Evolutionary conservation across 768 basidiomycete genomes (phyloP), one percentile per base, ranked within the genome.

Genomic region (Podaxis sp.): DNA sequence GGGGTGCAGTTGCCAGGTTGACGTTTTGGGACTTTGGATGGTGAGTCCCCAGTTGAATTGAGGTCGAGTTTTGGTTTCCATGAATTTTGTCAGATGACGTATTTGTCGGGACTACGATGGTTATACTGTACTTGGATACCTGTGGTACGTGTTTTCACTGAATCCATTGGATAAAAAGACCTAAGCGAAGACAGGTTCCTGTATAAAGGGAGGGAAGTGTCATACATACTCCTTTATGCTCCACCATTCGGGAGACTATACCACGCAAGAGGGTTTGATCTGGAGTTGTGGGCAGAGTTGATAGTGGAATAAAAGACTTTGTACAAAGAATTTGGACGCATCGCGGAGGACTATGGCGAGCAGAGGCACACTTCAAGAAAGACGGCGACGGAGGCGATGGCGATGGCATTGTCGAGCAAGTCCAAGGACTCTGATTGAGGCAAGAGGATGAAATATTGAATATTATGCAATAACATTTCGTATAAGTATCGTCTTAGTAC

Each of bases 201-300:
- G 0, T 84, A 85, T 69, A 82, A 84, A 72, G 84, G 83, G 2
- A 78, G 84, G 13, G 85, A 87, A 69, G 86, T 89, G 0, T 86
- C 85, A 0, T 89, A 89, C 85, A 0, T 89, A 89, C 67, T 80
- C 84, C 7, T 87, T 86, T 29, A 77, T 88, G 3, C 76, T 89
- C 9, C 78, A 85, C 59, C 76, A 79, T 8, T 86, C 84, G 85
- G 29, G 77, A 84, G 56, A 74, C 78, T 88, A 51, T 89, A 89
- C 71, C 79, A 80, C 64, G 66, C 80, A 27, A 81, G 79, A 25
- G 86, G 85, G 1, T 72, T 89, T n/a, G 85, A 89, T 67, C 80
- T 88, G 36, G 87, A 87, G 27, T 74, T 72, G 17, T 89, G 85
- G 84, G 69, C 76, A 51, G 87, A 88, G 37, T 72, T 84, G 36